A percentile compares a stretch with the other conserved stretches of the same genome.
phyloP scores from a whole-genome alignment of 768 basidiomycete species.

The Cystoderma amianthinum region DNA sequence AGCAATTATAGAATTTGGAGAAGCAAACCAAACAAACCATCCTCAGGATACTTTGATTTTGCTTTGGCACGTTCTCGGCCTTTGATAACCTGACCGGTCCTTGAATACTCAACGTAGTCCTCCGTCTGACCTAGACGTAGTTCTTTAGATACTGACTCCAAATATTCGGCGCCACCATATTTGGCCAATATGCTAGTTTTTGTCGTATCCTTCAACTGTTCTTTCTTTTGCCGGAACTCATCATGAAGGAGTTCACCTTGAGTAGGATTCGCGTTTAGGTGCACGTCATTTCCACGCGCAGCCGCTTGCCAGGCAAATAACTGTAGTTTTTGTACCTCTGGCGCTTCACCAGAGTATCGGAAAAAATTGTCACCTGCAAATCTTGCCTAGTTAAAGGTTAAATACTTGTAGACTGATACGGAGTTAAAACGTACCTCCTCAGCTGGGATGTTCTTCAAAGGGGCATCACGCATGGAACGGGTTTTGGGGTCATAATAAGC shows the following conservation, averaged over 20 bases:
- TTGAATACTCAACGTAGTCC: slow-evolving; percentile 94
- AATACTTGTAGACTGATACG: slow-evolving; percentile 1
- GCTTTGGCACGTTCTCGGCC: slow-evolving; percentile 86
- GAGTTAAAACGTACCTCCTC: slow-evolving; percentile 66
- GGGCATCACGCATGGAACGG: slow-evolving; percentile 98
- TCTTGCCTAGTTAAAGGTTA: slow-evolving; percentile 42
- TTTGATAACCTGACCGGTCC: slow-evolving; percentile 85
- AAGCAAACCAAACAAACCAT: slow-evolving; percentile 51
- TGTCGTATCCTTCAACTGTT: slow-evolving; percentile 79
- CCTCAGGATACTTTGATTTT: slow-evolving; percentile 92
- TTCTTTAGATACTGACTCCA: slow-evolving; percentile 87
- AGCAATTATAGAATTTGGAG: slow-evolving; percentile 6
- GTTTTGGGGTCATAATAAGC: slow-evolving; percentile 99
- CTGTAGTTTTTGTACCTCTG: slow-evolving; percentile 86
- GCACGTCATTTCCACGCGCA: slow-evolving; percentile 88
- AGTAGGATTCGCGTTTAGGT: slow-evolving; percentile 94
- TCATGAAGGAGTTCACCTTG: slow-evolving; percentile 89
- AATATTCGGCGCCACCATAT: slow-evolving; percentile 92
- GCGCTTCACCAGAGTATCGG: slow-evolving; percentile 87
- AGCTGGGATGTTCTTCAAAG: slow-evolving; percentile 63
- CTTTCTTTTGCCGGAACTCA: slow-evolving; percentile 90
- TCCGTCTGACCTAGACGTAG: slow-evolving; percentile 94
- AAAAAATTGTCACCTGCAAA: slow-evolving; percentile 98
- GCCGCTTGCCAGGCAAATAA: slow-evolving; percentile 97
- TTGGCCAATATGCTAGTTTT: slow-evolving; percentile 87